Base-by-base conservation (phyloP, 78 protist genomes). In the Dictyostelium citrinum region DNA sequence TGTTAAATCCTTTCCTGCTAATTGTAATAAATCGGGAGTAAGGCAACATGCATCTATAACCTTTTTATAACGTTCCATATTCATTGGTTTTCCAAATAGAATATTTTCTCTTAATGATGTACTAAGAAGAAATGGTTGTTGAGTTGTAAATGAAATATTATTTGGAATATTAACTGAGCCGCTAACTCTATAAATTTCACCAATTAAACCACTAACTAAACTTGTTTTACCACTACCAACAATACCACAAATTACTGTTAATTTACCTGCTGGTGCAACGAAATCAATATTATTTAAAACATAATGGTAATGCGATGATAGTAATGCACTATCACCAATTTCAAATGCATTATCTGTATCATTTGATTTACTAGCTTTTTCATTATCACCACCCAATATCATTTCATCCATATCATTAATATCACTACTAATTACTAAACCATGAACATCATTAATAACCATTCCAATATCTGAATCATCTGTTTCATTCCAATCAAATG, bases 161-260 rank as follows among this genome's bases (percentile, higher is more conserved):
- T 49, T 22, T 29, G 90, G 91, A 12, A 51, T 43, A 27, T 14
- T 39, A 3, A 91, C 67, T 35, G 12, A 1, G 10, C 95, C 95
- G 20, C 33, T 22, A 20, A 43, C 51, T 20, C 43, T 91, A 39
- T 74, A 55, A 11, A 91, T 83, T 11, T 91, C 95, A 20, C 95
- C 95, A 37, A 91, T 77, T 31, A 91, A 35, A 16, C 84, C 90
- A 60, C 51, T 49, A 9, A 91, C 68, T n/a, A 98, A 96, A 7
- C 96, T 76, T 3, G 97, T 55, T 97, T 98, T 98, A 49, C 99
- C 99, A 5, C 80, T 58, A n/a, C 99, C 99, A 45, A 96, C 98
- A 1, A 33, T 16, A 16, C 99, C 99, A 20, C 90, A 82, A 7
- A 98, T 95, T 5, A 95, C 90, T 9, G 91, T 70, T 22, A 96